A percentile compares a stretch with the other conserved stretches of the same genome.
These are phyloP conservation scores for Talaromyces piceae DNA, from an alignment of 2,329 filamentous ascomycete species.

Conservation along the genomic window DNA sequence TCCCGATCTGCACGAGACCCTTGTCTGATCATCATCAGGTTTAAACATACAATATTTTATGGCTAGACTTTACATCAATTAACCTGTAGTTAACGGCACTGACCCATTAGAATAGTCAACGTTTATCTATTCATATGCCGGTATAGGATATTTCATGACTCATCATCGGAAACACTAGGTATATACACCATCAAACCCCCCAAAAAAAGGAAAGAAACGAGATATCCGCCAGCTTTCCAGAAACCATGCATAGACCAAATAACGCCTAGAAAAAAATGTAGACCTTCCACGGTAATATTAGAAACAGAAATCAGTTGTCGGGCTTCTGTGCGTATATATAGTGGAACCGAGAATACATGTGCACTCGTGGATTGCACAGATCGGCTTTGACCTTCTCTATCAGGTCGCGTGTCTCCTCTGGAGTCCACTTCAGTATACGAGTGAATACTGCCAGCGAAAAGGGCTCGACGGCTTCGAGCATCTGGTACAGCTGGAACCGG, in stretches of 20 bases:
- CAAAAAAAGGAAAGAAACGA: no score
- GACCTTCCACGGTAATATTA: background rate
- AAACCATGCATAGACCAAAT: no score
- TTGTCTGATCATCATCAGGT: background rate
- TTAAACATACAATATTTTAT: no score
- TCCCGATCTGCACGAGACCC: background rate
- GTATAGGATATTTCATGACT: no score
- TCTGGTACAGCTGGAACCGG: slow-evolving; percentile 12
- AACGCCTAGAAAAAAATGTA: background rate
- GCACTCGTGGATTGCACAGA: slow-evolving; percentile 20
- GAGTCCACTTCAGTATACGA: slow-evolving; percentile 19
- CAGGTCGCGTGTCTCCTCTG: slow-evolving; percentile 23
- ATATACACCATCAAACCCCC: no score
- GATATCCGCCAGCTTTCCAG: no score
- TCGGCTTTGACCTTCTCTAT: slow-evolving; percentile 25
- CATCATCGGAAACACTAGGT: no score
- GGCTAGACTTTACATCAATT: no score
- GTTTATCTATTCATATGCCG: no score
- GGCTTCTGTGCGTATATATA: slow-evolving; percentile 13
- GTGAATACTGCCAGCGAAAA: slow-evolving; percentile 21
- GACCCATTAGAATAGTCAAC: no score
- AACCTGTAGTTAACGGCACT: no score
- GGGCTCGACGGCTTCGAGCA: slow-evolving; percentile 18
- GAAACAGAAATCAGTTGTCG: background rate
- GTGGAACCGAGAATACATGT: slow-evolving; percentile 19